phyloP scores from a whole-genome alignment of 768 basidiomycete species.

The Sarcomyxa edulis region DNA sequence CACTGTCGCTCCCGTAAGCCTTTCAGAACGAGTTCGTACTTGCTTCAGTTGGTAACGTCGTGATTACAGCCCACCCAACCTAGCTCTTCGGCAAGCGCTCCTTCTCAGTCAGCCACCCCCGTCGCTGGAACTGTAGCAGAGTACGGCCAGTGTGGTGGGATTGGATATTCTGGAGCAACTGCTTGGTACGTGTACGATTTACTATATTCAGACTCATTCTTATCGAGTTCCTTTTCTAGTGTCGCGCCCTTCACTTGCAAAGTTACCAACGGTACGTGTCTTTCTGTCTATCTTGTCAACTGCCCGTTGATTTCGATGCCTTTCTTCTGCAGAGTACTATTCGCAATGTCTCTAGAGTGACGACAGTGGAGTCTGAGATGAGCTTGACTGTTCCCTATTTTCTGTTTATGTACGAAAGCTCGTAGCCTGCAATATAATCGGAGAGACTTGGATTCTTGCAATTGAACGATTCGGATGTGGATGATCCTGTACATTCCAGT shows the following conservation, averaged over 20 bases:
- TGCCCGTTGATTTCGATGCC: too few relatives aligned
- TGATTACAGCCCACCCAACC: slow-evolving; percentile 11
- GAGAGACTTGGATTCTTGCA: too few relatives aligned
- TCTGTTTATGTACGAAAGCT: too few relatives aligned
- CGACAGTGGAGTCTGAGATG: too few relatives aligned
- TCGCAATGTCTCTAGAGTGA: too few relatives aligned
- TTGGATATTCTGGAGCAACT: slow-evolving; percentile 31
- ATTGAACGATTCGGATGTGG: too few relatives aligned
- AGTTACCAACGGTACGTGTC: slow-evolving; percentile 25
- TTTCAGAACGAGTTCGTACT: slow-evolving; percentile 3
- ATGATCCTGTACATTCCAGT: too few relatives aligned
- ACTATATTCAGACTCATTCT: background rate
- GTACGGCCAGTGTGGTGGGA: slow-evolving; percentile 40
- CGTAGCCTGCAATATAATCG: too few relatives aligned
- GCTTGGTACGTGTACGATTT: slow-evolving; percentile 22
- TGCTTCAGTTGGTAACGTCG: slow-evolving; percentile 10
- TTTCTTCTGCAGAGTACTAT: too few relatives aligned
- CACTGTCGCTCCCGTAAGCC: background rate
- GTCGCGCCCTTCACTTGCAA: slow-evolving; percentile 31
- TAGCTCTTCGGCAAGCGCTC: slow-evolving; percentile 13
- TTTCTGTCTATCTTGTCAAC: too few relatives aligned
- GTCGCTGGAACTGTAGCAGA: slow-evolving; percentile 26
- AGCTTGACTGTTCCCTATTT: too few relatives aligned
- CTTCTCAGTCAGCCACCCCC: slow-evolving; percentile 9
- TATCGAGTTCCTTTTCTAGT: slow-evolving; percentile 11